Percentiles rank a stretch among this genome's conserved stretches.
phyloP scores from a whole-genome alignment of 352 stramenopile genomes.

The Globisporangium cederbergense region DNA sequence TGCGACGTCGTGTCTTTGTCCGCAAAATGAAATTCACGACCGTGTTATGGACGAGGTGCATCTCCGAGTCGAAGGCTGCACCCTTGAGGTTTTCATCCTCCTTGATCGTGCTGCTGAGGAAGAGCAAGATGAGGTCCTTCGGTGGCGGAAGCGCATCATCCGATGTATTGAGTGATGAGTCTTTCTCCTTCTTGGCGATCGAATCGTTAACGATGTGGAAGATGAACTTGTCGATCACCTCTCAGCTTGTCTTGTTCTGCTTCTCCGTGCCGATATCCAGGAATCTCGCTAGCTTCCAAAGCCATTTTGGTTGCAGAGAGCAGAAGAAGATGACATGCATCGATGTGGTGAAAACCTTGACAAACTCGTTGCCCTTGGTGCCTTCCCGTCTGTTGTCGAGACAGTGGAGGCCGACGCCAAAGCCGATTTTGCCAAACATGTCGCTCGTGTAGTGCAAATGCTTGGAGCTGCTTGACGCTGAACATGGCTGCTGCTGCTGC shows the following conservation, averaged over 20 bases:
- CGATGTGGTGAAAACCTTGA: not conserved
- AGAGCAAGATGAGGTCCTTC: conserved; percentile 43
- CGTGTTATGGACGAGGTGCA: conserved; percentile 44
- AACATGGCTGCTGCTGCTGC: too few species aligned
- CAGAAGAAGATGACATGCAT: conserved; percentile 32
- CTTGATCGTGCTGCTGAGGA: conserved; percentile 26
- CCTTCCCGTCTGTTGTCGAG: not conserved
- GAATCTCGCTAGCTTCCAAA: conserved; percentile 45
- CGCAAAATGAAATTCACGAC: conserved; percentile 76
- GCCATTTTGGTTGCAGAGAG: conserved; percentile 38
- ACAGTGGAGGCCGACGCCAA: conserved; percentile 49
- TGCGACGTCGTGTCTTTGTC: conserved; percentile 72
- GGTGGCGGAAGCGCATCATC: not conserved
- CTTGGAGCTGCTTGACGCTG: too few species aligned
- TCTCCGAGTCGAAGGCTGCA: conserved; percentile 1
- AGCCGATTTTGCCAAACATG: conserved; percentile 68
- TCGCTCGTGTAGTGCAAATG: conserved; percentile 53
- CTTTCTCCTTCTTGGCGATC: not conserved
- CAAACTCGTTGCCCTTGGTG: not conserved
- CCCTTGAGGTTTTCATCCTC: conserved; percentile 29
- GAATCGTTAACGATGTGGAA: conserved; percentile 10
- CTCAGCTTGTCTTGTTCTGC: conserved; percentile 28
- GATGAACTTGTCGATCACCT: conserved; percentile 32
- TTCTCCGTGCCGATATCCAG: conserved; percentile 34
- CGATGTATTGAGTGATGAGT: too few species aligned